Base-by-base conservation (phyloP, 2,329 filamentous ascomycete genomes). In the Ophiostoma montium region DNA sequence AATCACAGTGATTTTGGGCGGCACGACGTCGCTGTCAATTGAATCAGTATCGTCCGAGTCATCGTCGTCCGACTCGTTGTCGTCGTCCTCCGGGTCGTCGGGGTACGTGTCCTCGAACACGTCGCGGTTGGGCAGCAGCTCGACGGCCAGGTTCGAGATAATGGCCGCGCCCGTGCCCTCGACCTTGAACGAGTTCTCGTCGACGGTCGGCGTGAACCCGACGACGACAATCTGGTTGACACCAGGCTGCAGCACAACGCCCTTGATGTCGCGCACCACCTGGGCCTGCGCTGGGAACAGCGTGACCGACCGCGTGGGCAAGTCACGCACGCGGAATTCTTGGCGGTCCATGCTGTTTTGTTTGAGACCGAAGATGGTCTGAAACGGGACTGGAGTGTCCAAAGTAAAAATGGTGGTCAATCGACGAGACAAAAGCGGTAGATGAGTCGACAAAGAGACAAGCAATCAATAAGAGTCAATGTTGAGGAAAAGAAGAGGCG, bases 261-360 rank as follows among this genome's bases (percentile, higher is more conserved):
- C 63, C 50, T 71, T 72, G 58, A 84, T 71, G 48, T 81, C 75
- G 23, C 79, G 71, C 12, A 74, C 68, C 30, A 84, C 62, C 44
- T 80, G 78, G 1, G 80, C 80, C 53, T 73, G 67, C 2, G 67
- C 67, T 0, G 80, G 79, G 52, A 80, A 82, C 36, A 85, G 68
- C 0, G 74, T 78, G 15, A 85, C 78, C 0, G 72, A 73, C 46
- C 74, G 74, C 32, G 80, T 82, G 9, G 65, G 58, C 30, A 83
- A 64, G 45, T 79, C 70, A 39, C 72, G 70, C 53, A 83, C 61
- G 31, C 69, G 68, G 59, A 78, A 79, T 52, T 75, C 67, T 51
- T 73, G 61, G 51, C 65, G 65, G 54, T 71, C 68, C 65, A 71
- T 67, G 46, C 45, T 42, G 42, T 18, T 27, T 27, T 27, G 4